Evolutionary conservation across 805 yeast genomes (phyloP).

Genomic region (Myxozyma neotropica): DNA sequence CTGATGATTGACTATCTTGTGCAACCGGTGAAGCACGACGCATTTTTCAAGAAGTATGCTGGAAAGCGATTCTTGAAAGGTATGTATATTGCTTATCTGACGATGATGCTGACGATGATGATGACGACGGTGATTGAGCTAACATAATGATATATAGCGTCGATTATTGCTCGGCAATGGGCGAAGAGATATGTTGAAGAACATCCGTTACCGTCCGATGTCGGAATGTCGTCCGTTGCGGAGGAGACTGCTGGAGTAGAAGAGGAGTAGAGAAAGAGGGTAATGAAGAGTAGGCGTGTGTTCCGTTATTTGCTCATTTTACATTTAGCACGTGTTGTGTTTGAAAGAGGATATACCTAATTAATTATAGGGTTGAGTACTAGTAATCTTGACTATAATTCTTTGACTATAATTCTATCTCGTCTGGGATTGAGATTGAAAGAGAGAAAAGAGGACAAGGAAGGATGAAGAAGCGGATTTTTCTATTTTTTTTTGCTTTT

Average conservation of each 20-base stretch:
- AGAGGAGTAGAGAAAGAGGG: not conserved
- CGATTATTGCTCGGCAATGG: slow-evolving; percentile 44
- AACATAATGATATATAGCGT: slow-evolving; percentile 38
- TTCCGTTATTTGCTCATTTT: not conserved
- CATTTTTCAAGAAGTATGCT: slow-evolving; percentile 90
- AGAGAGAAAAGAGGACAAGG: not conserved
- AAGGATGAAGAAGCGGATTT: too few relatives aligned
- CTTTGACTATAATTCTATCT: too few relatives aligned
- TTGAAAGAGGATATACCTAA: not conserved
- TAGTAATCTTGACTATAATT: too few relatives aligned
- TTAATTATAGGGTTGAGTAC: not conserved
- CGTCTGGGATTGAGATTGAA: not conserved
- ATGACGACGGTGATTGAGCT: too few relatives aligned
- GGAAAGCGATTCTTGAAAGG: slow-evolving; percentile 80
- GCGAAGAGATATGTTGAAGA: slow-evolving; percentile 36
- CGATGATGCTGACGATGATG: too few relatives aligned
- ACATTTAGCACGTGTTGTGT: not conserved
- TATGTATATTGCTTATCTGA: too few relatives aligned
- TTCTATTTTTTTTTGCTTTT: too few relatives aligned
- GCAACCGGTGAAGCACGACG: slow-evolving; percentile 85
- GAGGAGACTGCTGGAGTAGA: slow-evolving; percentile 2
- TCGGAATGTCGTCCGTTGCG: not conserved
- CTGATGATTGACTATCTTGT: slow-evolving; percentile 68
- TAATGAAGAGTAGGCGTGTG: too few relatives aligned
- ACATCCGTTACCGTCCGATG: slow-evolving; percentile 16